These are phyloP conservation scores for Blastobotrys arbuscula DNA, from an alignment of 1,139 yeast species.

Conservation along the genomic window DNA sequence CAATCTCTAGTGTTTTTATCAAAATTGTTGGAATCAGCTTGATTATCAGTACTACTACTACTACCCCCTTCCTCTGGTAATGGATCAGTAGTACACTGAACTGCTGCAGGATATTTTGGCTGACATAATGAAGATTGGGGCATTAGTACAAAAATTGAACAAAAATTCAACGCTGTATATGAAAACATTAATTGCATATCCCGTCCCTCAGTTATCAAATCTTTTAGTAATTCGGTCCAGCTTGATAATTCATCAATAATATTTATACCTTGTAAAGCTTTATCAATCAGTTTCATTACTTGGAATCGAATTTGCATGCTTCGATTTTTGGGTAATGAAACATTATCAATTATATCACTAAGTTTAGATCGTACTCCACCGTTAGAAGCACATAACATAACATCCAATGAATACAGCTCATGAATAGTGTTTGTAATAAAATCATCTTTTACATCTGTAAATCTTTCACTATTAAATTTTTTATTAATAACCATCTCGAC, in stretches of 20 bases:
- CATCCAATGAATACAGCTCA: conserved; percentile 8
- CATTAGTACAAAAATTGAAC: conserved; percentile 6
- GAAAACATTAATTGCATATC: conserved; percentile 1
- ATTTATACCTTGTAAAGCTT: background rate
- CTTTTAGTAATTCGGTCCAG: conserved; percentile 9
- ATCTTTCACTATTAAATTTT: background rate
- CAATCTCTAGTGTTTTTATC: conserved; percentile 3
- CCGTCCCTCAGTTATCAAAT: background rate
- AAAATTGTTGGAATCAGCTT: background rate
- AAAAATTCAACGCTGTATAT: conserved; percentile 4
- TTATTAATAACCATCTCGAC: conserved; percentile 1
- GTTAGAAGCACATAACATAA: conserved; percentile 8
- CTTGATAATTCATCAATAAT: background rate
- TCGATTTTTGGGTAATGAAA: background rate
- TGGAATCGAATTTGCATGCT: conserved; percentile 4
- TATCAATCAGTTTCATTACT: conserved; percentile 6
- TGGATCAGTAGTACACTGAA: background rate
- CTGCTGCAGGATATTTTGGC: conserved; percentile 4
- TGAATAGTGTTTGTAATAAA: conserved; percentile 7
- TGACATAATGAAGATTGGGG: conserved; percentile 7
- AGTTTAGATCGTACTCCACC: conserved; percentile 3
- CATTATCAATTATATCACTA: background rate
- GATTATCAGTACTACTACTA: background rate
- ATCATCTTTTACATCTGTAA: background rate
- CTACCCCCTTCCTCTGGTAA: background rate